Base-by-base conservation (phyloP, 192 early-diverging fungal genomes). In the Backusella psychrophila region DNA sequence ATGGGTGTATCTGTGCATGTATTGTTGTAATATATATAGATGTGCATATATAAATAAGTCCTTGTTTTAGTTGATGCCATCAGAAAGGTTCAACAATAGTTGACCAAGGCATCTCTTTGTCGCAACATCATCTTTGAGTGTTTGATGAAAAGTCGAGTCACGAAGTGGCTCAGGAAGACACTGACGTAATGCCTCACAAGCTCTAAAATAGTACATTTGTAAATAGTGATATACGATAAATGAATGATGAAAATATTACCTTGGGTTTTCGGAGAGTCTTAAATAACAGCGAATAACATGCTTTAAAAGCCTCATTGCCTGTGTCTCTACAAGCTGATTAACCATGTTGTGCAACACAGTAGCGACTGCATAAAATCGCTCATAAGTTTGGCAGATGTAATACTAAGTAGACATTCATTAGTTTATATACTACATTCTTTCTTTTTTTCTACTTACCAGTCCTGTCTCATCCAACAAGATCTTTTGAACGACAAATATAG, bases 401-500 rank as follows among this genome's bases (percentile, higher is more conserved):
- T 84, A 77, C 80, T 81, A 84, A 44, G 15, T 19, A 15, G 4
- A 14, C 42, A 44, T 80, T 71, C 42, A 44, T 80, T 71, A 81
- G 80, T 4, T 80, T 87, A n/a, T 49, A 71, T 14, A 33, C 82
- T 78, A 31, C 84, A 87, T 8, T 9, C 21, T 23, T 11, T 29
- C 56, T 4, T 7, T 59, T 26, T 59, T 63, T 4, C 14, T 26
- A 38, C 80, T 71, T 74, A 81, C 87, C 59, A 99, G 87, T 1
- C 97, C 97, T 78, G 93, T 92, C 34, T 98, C 96, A 81, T 98
- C 96, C 59, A 95, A 83, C 26, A 99, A 87, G 34, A 99, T 98
- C 76, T 97, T 95, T 84, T 99, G 97, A 44, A 99, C 96, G 73
- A 99, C 97, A 84, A 99, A 98, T 26, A 97, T 99, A 21, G 97